Conservation (phyloP, 148 eudicot species). For the Arbutus unedo region DNA sequence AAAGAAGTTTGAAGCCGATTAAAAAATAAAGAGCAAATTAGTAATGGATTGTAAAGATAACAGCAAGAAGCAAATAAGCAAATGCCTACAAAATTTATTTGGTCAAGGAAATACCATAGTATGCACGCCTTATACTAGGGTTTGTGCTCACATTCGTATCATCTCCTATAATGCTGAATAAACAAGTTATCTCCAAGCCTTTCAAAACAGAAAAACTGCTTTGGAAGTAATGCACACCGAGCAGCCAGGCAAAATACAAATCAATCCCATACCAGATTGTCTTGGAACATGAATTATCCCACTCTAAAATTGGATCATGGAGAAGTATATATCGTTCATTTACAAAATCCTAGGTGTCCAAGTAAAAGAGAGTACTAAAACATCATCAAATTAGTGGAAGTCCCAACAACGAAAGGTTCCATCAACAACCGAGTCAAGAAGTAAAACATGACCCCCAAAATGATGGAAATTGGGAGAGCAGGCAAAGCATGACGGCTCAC, state of each 20-base stretch:
- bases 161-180: background rate
- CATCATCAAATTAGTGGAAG: slow-evolving; percentile 80
- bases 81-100: background rate
- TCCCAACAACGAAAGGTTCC: slow-evolving; percentile 96
- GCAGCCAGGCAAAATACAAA: slow-evolving; percentile 3
- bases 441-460: slow-evolving; percentile 79
- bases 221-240: background rate
- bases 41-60: background rate
- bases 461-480: slow-evolving; percentile 88
- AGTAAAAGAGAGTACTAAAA: slow-evolving; percentile 38
- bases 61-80: background rate
- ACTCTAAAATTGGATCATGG: background rate
- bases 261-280: background rate
- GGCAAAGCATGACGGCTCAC: slow-evolving; percentile 84
- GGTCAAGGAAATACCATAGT: background rate
- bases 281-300: background rate
- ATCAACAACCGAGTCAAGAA: slow-evolving; percentile 85
- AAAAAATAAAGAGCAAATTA: background rate
- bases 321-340: background rate
- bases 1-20: background rate
- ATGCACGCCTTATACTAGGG: no score
- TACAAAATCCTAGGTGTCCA: background rate
- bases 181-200: background rate
- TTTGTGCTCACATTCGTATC: background rate
- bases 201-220: background rate